phyloP scores from a whole-genome alignment of 2,329 filamentous ascomycete species.

The Coniella lustricola region DNA sequence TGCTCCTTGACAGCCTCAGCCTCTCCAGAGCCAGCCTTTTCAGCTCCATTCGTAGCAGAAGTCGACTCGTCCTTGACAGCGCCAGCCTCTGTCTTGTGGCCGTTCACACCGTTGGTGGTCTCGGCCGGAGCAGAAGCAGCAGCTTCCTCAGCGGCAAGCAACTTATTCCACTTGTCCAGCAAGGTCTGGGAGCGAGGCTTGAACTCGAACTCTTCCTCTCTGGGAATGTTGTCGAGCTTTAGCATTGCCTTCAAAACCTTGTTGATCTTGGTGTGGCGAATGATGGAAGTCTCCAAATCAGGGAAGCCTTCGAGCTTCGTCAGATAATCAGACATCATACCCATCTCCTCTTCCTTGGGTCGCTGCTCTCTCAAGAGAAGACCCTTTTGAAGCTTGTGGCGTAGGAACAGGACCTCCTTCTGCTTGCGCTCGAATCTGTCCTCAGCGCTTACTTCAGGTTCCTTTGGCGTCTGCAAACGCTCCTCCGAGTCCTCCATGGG shows the following conservation, averaged over 20 bases:
- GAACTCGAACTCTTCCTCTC: slow-evolving; percentile 84
- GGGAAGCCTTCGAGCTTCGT: slow-evolving; percentile 71
- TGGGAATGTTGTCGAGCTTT: slow-evolving; percentile 78
- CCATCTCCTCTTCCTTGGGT: slow-evolving; percentile 83
- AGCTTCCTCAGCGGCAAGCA: slow-evolving; percentile 56
- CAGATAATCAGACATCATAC: slow-evolving; percentile 68
- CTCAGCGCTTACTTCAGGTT: slow-evolving; percentile 51
- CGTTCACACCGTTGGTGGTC: slow-evolving; percentile 41
- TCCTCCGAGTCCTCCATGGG: slow-evolving; percentile 48
- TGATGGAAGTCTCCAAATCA: slow-evolving; percentile 83
- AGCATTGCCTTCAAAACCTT: slow-evolving; percentile 94
- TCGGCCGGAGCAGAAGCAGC: slow-evolving; percentile 29
- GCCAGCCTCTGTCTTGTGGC: slow-evolving; percentile 30
- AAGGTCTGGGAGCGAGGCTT: slow-evolving; percentile 74
- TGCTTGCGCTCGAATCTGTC: slow-evolving; percentile 55
- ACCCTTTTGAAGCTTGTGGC: slow-evolving; percentile 91
- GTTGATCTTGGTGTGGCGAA: slow-evolving; percentile 91
- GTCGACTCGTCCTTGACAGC: slow-evolving; percentile 34
- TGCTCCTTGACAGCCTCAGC: slow-evolving; percentile 26
- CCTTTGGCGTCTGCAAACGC: slow-evolving; percentile 38
- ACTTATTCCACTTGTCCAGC: slow-evolving; percentile 82
- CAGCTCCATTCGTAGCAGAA: slow-evolving; percentile 22
- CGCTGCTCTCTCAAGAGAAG: slow-evolving; percentile 78
- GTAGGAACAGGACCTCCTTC: slow-evolving; percentile 82
- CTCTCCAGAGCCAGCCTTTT: slow-evolving; percentile 25